Base-by-base conservation (phyloP, 176 grass and related monocot genomes). In the Avena atlantica region DNA sequence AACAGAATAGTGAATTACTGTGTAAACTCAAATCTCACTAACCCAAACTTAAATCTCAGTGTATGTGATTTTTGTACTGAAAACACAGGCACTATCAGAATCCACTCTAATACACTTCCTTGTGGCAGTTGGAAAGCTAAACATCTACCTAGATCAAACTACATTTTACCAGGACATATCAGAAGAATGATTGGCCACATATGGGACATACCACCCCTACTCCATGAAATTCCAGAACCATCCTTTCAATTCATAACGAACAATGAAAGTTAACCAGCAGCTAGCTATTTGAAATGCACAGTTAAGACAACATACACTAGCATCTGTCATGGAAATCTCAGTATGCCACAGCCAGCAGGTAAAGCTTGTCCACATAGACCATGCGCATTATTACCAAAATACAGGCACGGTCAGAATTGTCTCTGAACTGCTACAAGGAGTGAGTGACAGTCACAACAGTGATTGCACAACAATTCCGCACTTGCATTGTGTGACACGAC, bases 211-310 rank as follows among this genome's bases (percentile, higher is more conserved):
- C 0, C 23, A 77, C 11, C 40, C 17, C 16, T 20, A 78, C 8
- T 60, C 24, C 58, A 31, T 10, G 5, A 84, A 52, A 80, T 55
- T 89, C 48, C n/a, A 66, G 10, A 83, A 78, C 37, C 24, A 10
- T 58, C 29, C 50, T 70, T 51, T 61, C 20, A 1, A 2, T 67
- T 12, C 49, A 29, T 58, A 88, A 51, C 37, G 74, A 63, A 86
- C 5, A 68, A 20, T 5, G 29, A 65, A 12, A 65, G 62, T 13
- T 4, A 65, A 65, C 24, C 24, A 31, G 62, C 62, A 31, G 9
- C 4, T 24, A 42, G 14, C 48, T 67, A 55, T 67, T 66, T 49
- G 14, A 3, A 74, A 17, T 50, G 42, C 59, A 16, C 25, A 23
- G 31, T 24, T 24, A 15, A 34, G 44, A 66, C 2, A 51, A 55